Evolutionary conservation across 1,284 basidiomycete genomes (phyloP), one percentile per base, ranked within the genome.

Genomic region (Ustilago loliicola): DNA sequence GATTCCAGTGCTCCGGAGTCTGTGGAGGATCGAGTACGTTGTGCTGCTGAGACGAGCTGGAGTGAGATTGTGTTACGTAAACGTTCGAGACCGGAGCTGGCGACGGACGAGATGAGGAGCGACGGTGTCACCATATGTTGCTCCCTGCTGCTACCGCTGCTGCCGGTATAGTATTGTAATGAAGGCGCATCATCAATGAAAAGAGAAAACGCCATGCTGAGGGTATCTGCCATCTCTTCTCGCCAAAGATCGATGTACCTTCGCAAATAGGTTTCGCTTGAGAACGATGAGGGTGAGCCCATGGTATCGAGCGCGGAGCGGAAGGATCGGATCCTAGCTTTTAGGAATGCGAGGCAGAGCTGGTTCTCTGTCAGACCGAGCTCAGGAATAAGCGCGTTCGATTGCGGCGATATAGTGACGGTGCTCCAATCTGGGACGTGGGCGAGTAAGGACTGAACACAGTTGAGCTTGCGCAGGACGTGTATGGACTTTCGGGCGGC

Each of bases 221-320:
- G 90, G 79, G 96, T 91, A 85, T 98, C 95, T 86, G 95, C 93
- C 27, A 95, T 92, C 61, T 93, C 91, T 87, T 98, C 95, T 55
- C 95, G 89, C 92, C 95, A 98, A 9, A 92, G 87, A 83, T 97
- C 96, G 78, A 96, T 91, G 87, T 95, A 96, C 81, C 91, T 91
- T 23, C 68, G 67, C 2, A 78, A 60, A 23, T 72, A 78, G 23
- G 65, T 40, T n/a, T 64, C 62, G 53, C 66, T 73, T 23, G 62
- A 70, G 48, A 57, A 47, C 25, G 62, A 55, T 7, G 71, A 74
- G 0, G 71, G 55, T 6, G 76, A 62, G 51, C 67, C 76, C 52
- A 71, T 70, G 10, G 65, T 38, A 34, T 88, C 87, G 36, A 91
- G 85, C 4, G 88, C 87, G 7, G 80, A 83, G 27, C 87, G 87